Conservation (phyloP, 2,329 filamentous ascomycete genomes). For the Verticillium tricorpus region DNA sequence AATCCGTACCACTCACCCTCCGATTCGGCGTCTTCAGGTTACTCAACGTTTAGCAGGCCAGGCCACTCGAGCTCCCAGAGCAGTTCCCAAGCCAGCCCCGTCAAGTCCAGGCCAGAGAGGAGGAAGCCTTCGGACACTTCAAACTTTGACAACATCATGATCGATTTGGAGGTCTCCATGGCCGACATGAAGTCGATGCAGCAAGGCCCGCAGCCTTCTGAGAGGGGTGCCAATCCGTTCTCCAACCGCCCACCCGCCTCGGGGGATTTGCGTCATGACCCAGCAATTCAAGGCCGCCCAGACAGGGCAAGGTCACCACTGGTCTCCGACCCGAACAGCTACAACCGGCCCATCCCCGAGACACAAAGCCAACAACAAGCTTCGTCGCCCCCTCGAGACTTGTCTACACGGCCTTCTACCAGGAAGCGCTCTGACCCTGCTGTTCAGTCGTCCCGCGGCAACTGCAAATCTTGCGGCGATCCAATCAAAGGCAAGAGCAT, state of each 20-base stretch:
- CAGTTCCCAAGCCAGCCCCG: constrained; percentile 54
- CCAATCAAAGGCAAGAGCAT: constrained; percentile 86
- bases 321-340: constrained; percentile 11
- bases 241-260: constrained; percentile 5
- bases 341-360: background rate
- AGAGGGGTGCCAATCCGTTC: constrained; percentile 12
- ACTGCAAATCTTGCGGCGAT: constrained; percentile 77
- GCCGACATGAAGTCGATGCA: constrained; percentile 29
- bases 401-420: constrained; percentile 41
- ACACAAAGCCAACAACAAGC: background rate
- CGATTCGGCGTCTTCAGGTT: constrained; percentile 61
- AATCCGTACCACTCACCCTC: constrained; percentile 63
- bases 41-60: constrained; percentile 53
- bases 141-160: constrained; percentile 49
- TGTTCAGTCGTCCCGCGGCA: constrained; percentile 54
- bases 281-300: constrained; percentile 18
- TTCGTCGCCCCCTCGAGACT: constrained; percentile 16
- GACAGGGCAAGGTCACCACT: constrained; percentile 17
- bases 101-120: constrained; percentile 20
- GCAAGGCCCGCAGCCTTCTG: constrained; percentile 15
- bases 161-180: constrained; percentile 51
- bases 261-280: constrained; percentile 27
- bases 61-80: constrained; percentile 58
- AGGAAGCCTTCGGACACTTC: constrained; percentile 36
- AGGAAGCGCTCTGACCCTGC: constrained; percentile 56